Base-by-base conservation (phyloP, 345 rosid species). In the Moricandia moricandioides region DNA sequence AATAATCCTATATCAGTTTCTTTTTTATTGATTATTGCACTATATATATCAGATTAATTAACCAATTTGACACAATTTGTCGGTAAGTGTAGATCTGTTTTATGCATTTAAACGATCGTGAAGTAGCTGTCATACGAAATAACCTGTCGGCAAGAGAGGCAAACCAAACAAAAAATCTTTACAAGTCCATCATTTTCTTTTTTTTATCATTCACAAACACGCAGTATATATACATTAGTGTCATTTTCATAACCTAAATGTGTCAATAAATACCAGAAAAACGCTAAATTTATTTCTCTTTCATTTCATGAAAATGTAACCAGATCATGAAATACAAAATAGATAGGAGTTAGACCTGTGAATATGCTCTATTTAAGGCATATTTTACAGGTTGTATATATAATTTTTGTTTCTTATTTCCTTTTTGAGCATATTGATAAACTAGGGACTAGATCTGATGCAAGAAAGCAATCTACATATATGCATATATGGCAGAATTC, bases 371-470 rank as follows among this genome's bases (percentile, higher is more conserved):
- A 78, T 78, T 78, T 71, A 35, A 78, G 64, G 73, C 77, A 78
- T 62, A 9, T 71, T 13, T 71, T 61, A 21, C 51, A 72, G 69
- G 63, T 71, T 71, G 67, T 35, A 78, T 17, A 35, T 70, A 71
- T 62, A 58, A 59, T 77, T 35, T 49, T 77, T n/a, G n/a, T n/a
- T 71, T 58, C 13, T 14, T 43, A 51, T 37, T 63, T 70, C 66
- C 58, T 34, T 65, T 64, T 77, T 34, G 45, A 77, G 77, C 81
- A 71, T 71, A 40, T 12, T 27, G 39, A 27, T 66, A 52, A 78
- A 65, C 77, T 71, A 71, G 72, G 73, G 35, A 71, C 64, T 78
- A 78, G 72, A 66, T 71, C 72, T 71, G 67, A 77, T 65, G 76
- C 59, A 65, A 77, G 64, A 35, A 27, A 66, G 29, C 73, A 49